Conservation (phyloP, 805 yeast species). For the Ogataea chonburiensis region DNA sequence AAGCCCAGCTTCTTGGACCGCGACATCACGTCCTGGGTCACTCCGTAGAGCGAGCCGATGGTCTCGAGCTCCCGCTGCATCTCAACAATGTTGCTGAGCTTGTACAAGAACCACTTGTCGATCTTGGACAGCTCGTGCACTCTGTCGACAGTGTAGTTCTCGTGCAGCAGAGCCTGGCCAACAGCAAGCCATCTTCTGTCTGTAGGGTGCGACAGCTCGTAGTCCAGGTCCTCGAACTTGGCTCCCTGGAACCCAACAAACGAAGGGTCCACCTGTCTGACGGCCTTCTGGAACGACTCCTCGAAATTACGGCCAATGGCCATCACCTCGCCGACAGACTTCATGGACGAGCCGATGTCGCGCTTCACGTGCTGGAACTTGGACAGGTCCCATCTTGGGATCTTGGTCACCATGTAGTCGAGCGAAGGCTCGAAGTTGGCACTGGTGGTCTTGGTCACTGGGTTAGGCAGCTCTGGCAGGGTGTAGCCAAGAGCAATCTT, state of each 20-base stretch:
- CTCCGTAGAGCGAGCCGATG: slow-evolving; percentile 53
- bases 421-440: slow-evolving; percentile 97
- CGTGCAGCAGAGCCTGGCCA: slow-evolving; percentile 86
- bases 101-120: slow-evolving; percentile 95
- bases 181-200: slow-evolving; percentile 96
- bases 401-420: slow-evolving; percentile 95
- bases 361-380: slow-evolving; percentile 89
- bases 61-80: slow-evolving; percentile 79
- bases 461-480: slow-evolving; percentile 84
- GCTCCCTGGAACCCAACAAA: slow-evolving; percentile 89
- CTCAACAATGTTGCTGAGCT: slow-evolving; percentile 88
- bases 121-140: slow-evolving; percentile 89
- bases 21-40: slow-evolving; percentile 67
- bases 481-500: slow-evolving; percentile 92
- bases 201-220: slow-evolving; percentile 78
- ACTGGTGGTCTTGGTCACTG: slow-evolving; percentile 90
- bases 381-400: slow-evolving; percentile 98
- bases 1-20: slow-evolving; percentile 97
- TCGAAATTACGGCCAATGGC: slow-evolving; percentile 95
- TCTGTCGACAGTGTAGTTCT: slow-evolving; percentile 87
- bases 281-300: slow-evolving; percentile 97
- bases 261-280: slow-evolving; percentile 92
- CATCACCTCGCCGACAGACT: slow-evolving; percentile 99
- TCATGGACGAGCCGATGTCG: slow-evolving; percentile 91
- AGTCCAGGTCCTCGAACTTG: slow-evolving; percentile 78